phyloP scores from a whole-genome alignment of 2,329 filamentous ascomycete species.

The Pseudocercospora vitis region DNA sequence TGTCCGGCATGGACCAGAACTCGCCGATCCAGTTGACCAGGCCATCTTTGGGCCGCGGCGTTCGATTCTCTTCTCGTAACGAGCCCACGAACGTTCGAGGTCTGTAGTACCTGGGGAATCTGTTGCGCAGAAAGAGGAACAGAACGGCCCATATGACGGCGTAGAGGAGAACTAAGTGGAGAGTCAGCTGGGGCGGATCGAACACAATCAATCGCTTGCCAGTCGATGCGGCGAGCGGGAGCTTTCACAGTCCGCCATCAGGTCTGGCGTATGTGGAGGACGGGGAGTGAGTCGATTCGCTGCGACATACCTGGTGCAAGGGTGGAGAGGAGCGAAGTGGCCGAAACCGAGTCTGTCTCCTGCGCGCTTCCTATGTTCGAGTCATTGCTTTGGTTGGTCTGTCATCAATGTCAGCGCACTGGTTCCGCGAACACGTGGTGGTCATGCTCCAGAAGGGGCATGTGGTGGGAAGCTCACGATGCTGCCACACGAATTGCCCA shows the following conservation, averaged over 20 bases:
- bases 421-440: no score
- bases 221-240: no score
- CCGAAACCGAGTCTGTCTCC: conserved; percentile 30
- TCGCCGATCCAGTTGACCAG: conserved; percentile 46
- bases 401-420: not conserved
- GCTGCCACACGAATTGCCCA: conserved; percentile 14
- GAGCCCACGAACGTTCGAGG: conserved; percentile 49
- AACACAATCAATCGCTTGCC: not conserved
- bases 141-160: conserved; percentile 38
- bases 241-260: no score
- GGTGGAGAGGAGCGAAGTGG: conserved; percentile 38
- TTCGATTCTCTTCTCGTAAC: conserved; percentile 43
- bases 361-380: conserved; percentile 32
- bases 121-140: conserved; percentile 46
- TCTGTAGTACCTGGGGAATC: conserved; percentile 47
- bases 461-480: conserved; percentile 10
- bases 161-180: conserved; percentile 33
- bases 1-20: conserved; percentile 62
- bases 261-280: no score
- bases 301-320: conserved; percentile 27
- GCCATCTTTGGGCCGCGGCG: conserved; percentile 40
- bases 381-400: conserved; percentile 27
- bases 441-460: no score
- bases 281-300: no score
- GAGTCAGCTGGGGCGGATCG: not conserved